These are phyloP conservation scores for Acacia confusa DNA, from an alignment of 306 rosid species.

Conservation along the genomic window DNA sequence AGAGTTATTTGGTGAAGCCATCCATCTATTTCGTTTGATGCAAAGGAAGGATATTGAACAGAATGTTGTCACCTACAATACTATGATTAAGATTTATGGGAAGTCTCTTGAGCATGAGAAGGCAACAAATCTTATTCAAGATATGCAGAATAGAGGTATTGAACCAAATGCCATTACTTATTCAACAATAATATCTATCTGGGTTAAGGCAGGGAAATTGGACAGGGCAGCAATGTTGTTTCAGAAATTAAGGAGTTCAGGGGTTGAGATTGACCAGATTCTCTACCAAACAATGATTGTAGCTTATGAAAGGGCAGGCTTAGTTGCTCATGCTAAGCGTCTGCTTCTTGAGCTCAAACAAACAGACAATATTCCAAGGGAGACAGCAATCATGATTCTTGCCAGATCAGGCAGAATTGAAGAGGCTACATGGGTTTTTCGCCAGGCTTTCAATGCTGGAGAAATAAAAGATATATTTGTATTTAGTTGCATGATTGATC, in stretches of 20 bases:
- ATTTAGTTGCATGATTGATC: constrained; percentile 71
- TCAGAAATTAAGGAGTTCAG: constrained; percentile 81
- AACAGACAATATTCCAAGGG: constrained; percentile 75
- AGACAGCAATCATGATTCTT: constrained; percentile 73
- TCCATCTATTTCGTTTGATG: constrained; percentile 88
- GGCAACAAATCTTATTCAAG: constrained; percentile 84
- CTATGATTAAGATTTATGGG: constrained; percentile 90
- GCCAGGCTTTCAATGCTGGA: constrained; percentile 79
- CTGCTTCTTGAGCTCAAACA: constrained; percentile 79
- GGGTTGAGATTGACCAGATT: constrained; percentile 84
- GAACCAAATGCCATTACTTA: constrained; percentile 89
- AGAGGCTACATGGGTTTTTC: constrained; percentile 94
- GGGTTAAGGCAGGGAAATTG: constrained; percentile 92
- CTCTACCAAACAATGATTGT: constrained; percentile 95
- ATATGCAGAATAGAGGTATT: constrained; percentile 82
- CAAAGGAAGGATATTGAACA: constrained; percentile 71
- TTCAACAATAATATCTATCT: constrained; percentile 86
- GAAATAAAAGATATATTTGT: constrained; percentile 69
- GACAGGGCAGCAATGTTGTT: constrained; percentile 84
- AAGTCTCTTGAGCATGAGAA: constrained; percentile 85
- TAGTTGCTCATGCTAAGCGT: constrained; percentile 91
- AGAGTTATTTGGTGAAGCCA: constrained; percentile 88
- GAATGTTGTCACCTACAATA: constrained; percentile 86
- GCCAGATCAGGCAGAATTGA: constrained; percentile 87
- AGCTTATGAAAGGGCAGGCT: constrained; percentile 83